phyloP scores from a whole-genome alignment of 2,329 filamentous ascomycete species.

The Dryadomyces quercivorus region DNA sequence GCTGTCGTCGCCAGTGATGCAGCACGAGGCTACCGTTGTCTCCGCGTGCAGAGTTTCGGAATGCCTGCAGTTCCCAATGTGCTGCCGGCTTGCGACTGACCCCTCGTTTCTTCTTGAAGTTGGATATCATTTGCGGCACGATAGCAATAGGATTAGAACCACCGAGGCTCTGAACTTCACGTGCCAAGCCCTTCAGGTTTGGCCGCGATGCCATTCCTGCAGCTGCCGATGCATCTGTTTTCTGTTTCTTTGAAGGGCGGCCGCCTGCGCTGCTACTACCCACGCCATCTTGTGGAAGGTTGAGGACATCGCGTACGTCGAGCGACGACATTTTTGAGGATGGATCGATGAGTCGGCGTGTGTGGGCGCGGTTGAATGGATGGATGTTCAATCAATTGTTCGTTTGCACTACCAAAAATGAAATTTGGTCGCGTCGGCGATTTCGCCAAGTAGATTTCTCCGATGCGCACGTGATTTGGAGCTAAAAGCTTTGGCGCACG shows the following conservation, averaged over 20 bases:
- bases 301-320: conserved; percentile 82
- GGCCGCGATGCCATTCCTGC: conserved; percentile 15
- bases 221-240: conserved; percentile 39
- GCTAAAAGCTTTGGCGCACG: no score
- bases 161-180: conserved; percentile 53
- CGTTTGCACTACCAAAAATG: neutral
- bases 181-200: conserved; percentile 50
- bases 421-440: neutral
- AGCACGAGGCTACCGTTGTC: conserved; percentile 54
- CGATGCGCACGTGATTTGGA: neutral
- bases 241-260: conserved; percentile 63
- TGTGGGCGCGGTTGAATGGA: neutral
- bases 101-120: conserved; percentile 47
- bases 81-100: conserved; percentile 42
- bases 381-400: neutral
- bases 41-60: conserved; percentile 63
- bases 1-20: conserved; percentile 64
- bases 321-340: conserved; percentile 48
- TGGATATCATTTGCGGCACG: conserved; percentile 41
- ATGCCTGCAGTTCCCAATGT: conserved; percentile 56
- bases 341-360: neutral
- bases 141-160: conserved; percentile 57
- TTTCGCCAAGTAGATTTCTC: neutral
- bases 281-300: conserved; percentile 52
- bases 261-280: conserved; percentile 20